Evolutionary conservation across 257 asterid species (phyloP).

Genomic region (Petrea volubilis): DNA sequence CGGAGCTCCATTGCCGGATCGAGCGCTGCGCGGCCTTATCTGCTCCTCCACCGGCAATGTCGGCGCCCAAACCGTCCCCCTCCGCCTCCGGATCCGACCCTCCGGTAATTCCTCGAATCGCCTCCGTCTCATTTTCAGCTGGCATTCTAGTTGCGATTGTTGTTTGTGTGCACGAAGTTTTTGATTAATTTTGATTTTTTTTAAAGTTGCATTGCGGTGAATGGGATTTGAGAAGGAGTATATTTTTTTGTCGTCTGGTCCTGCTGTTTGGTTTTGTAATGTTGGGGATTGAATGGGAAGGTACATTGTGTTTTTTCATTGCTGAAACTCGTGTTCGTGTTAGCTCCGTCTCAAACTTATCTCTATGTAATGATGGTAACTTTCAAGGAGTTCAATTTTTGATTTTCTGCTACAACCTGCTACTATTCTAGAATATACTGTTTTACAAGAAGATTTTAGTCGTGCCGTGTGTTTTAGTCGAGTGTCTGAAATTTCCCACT

Average conservation of each 20-base stretch:
- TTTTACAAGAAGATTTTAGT: conserved; percentile 1
- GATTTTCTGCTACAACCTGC: background rate
- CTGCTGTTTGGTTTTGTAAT: background rate
- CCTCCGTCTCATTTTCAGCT: conserved; percentile 1
- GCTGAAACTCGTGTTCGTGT: conserved; percentile 10
- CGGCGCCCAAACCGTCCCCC: conserved; percentile 50
- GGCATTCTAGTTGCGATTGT: conserved; percentile 27
- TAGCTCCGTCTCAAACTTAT: background rate
- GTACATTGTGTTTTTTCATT: conserved; percentile 34
- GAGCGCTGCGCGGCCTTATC: conserved; percentile 37
- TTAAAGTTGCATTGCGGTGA: conserved; percentile 9
- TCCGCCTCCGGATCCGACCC: conserved; percentile 50
- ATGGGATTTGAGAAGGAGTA: conserved; percentile 6
- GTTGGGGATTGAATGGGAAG: conserved; percentile 25
- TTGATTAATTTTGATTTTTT: background rate
- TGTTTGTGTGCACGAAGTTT: background rate
- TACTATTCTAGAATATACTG: background rate
- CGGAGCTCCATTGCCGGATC: conserved; percentile 66
- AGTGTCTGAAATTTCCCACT: background rate
- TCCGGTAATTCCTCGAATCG: conserved; percentile 40
- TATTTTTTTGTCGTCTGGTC: background rate
- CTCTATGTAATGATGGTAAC: conserved; percentile 6
- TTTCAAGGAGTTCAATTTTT: conserved; percentile 5
- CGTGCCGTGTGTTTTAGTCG: conserved; percentile 2
- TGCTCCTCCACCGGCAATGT: conserved; percentile 66